A percentile compares a stretch with the other conserved stretches of the same genome.
phyloP scores from a whole-genome alignment of 1,284 basidiomycete genomes.

The Rhizoctonia solani region DNA sequence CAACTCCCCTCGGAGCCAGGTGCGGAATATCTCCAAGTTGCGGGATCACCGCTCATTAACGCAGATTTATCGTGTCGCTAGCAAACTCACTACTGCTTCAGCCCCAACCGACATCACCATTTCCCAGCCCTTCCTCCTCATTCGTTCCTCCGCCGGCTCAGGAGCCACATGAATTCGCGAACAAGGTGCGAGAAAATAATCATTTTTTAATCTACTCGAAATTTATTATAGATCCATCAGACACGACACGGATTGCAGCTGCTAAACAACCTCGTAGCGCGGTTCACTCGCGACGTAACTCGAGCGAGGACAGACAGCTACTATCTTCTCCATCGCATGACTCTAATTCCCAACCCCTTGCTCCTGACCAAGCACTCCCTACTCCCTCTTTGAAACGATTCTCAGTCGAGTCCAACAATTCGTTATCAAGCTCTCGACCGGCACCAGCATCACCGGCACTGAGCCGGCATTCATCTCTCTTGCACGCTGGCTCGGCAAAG shows the following conservation, averaged over 20 bases:
- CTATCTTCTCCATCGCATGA: not conserved
- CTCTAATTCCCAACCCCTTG: not conserved
- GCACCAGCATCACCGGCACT: slow-evolving; percentile 65
- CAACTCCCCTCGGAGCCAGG: not conserved
- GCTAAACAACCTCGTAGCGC: slow-evolving; percentile 31
- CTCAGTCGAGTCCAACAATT: slow-evolving; percentile 38
- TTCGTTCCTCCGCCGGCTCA: slow-evolving; percentile 68
- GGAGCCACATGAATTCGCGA: slow-evolving; percentile 66
- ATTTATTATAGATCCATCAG: not conserved
- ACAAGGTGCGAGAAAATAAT: slow-evolving; percentile 44
- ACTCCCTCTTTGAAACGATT: slow-evolving; percentile 4
- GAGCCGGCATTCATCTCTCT: slow-evolving; percentile 59
- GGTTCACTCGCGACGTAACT: slow-evolving; percentile 16
- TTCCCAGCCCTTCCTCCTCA: slow-evolving; percentile 67
- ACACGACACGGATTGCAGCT: slow-evolving; percentile 26
- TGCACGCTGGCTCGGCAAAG: slow-evolving; percentile 42
- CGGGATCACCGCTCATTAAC: slow-evolving; percentile 32
- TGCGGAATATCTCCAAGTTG: not conserved
- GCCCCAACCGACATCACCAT: slow-evolving; percentile 58
- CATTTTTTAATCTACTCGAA: slow-evolving; percentile 1
- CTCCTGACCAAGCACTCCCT: slow-evolving; percentile 14
- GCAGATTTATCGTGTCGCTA: slow-evolving; percentile 48
- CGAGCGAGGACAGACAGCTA: slow-evolving; percentile 3
- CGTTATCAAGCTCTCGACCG: slow-evolving; percentile 60
- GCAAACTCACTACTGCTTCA: slow-evolving; percentile 49